Base-by-base conservation (phyloP, 108 stramenopile genomes). In the Cylindrotheca closterium region DNA sequence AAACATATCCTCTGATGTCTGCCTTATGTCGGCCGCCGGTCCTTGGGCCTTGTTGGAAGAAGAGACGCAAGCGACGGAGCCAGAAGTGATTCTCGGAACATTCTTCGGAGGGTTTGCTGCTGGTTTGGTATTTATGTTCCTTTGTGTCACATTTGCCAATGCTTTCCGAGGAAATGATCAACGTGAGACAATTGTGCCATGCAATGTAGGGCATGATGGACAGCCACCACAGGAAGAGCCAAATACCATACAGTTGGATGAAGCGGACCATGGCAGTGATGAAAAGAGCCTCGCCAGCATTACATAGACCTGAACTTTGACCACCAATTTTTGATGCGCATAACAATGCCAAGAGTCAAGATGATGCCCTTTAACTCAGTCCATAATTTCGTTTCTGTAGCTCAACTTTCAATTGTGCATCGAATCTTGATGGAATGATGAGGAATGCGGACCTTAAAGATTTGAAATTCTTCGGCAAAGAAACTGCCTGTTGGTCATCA, bases 1-100 rank as follows among this genome's bases (percentile, higher is more conserved):
- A 21, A 80, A 75, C 33, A 61, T 63, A 30, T 23, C 22, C 27
- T 52, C 79, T 17, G 72, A 73, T 55, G 74, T 71, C 21, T 80
- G 79, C 48, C 45, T 78, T 4, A 21, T 7, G 34, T 12, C 23
- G 4, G 7, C 28, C 18, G 23, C 47, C 8, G 51, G 49, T 15
- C 7, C 51, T 48, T 34, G 4, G 3, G 19, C 25, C 5, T 27
- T 29, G 4, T 23, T 30, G 17, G 21, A 55, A 18, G 19, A 3
- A 21, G 4, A 19, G 0, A 15, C 27, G 15, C 4, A 51, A 51
- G 47, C 22, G 0, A 54, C 57, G 10, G 31, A 22, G 25, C 24
- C 68, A 24, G 32, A 25, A 37, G 48, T 63, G 3, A 48, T 71
- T 34, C 23, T 47, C 7, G 54, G 52, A 0, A 47, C 52, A 7